Evolutionary conservation across 1,139 yeast genomes (phyloP).

Genomic region (Hemisphaericaspora lyxosophila): DNA sequence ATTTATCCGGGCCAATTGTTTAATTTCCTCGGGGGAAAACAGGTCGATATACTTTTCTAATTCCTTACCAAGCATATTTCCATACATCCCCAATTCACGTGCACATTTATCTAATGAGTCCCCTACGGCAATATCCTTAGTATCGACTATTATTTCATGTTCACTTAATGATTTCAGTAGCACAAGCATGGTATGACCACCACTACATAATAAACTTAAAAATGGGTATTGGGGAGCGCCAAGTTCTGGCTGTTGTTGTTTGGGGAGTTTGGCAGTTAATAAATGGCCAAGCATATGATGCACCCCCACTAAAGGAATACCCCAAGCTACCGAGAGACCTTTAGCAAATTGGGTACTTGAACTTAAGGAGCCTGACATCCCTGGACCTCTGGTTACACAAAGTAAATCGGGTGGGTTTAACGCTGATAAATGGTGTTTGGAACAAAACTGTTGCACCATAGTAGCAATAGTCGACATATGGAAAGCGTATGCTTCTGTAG

Average conservation of each 20-base stretch:
- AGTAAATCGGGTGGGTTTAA: constrained; percentile 63
- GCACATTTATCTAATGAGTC: constrained; percentile 94
- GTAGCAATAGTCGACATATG: constrained; percentile 57
- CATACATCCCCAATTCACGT: constrained; percentile 72
- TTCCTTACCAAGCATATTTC: constrained; percentile 84
- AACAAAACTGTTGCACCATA: constrained; percentile 27
- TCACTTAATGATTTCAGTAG: constrained; percentile 56
- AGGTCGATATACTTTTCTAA: constrained; percentile 58
- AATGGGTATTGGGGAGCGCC: constrained; percentile 68
- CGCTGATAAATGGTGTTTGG: constrained; percentile 23
- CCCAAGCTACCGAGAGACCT: constrained; percentile 79
- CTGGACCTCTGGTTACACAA: constrained; percentile 95
- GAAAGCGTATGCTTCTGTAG: constrained; percentile 79
- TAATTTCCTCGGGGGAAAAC: constrained; percentile 22
- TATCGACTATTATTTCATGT: constrained; percentile 73
- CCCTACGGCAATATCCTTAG: constrained; percentile 89
- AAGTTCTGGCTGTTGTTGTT: constrained; percentile 31
- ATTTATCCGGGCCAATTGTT: constrained; percentile 21
- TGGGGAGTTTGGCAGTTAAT: constrained; percentile 60
- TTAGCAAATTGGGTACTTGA: constrained; percentile 84
- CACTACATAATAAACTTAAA: constrained; percentile 77
- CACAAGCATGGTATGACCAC: constrained; percentile 94
- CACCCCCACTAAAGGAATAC: constrained; percentile 78
- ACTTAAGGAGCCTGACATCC: constrained; percentile 87
- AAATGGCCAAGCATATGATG: constrained; percentile 97